phyloP scores from a whole-genome alignment of 345 rosid genomes.

The Gossypium thurberi region DNA sequence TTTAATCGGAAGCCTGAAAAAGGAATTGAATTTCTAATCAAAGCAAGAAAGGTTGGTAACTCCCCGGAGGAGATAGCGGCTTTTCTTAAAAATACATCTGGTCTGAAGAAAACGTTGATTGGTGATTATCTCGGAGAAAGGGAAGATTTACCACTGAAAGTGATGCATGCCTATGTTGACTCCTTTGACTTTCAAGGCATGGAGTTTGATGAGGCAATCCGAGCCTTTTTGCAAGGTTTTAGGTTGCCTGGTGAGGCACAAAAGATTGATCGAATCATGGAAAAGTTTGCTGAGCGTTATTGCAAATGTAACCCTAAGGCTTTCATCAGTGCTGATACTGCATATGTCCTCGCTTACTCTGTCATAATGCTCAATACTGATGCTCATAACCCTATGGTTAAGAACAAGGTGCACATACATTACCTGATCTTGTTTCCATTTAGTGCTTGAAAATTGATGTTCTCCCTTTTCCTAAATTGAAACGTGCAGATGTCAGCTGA shows the following conservation, averaged over 20 bases:
- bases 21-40: slow-evolving; percentile 92
- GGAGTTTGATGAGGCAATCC: slow-evolving; percentile 97
- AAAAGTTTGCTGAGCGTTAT: slow-evolving; percentile 91
- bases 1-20: slow-evolving; percentile 93
- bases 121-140: slow-evolving; percentile 99
- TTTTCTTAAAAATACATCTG: slow-evolving; percentile 86
- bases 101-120: slow-evolving; percentile 79
- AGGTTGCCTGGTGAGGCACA: slow-evolving; percentile 99
- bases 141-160: slow-evolving; percentile 87
- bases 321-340: slow-evolving; percentile 96
- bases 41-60: slow-evolving; percentile 85
- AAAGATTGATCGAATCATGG: slow-evolving; percentile 98
- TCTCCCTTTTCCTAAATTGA: slow-evolving; percentile 14
- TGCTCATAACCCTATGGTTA: slow-evolving; percentile 97
- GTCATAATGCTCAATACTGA: slow-evolving; percentile 96
- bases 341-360: slow-evolving; percentile 97
- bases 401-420: slow-evolving; percentile 66
- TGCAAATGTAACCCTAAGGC: slow-evolving; percentile 95
- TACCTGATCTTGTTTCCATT: slow-evolving; percentile 19
- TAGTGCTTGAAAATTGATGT: slow-evolving; percentile 23
- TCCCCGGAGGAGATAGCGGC: slow-evolving; percentile 95
- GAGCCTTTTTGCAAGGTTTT: slow-evolving; percentile 79
- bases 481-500: slow-evolving; percentile 92
- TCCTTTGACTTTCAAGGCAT: slow-evolving; percentile 81
- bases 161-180: slow-evolving; percentile 97